phyloP scores from a whole-genome alignment of 2,329 filamentous ascomycete genomes.

The Calonectria henricotiae region DNA sequence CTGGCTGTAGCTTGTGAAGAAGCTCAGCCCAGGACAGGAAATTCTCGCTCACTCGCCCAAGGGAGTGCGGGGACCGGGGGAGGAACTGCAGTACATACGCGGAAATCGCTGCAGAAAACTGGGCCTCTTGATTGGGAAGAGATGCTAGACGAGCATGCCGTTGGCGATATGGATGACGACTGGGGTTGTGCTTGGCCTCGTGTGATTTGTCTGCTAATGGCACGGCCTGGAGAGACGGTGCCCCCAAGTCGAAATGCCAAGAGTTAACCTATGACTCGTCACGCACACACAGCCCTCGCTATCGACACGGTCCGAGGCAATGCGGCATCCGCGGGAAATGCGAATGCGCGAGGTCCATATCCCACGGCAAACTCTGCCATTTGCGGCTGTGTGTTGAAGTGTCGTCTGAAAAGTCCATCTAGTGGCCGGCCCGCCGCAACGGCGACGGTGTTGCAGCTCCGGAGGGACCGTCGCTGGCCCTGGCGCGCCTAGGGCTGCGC shows the following conservation, averaged over 20 bases:
- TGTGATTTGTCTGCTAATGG: conserved; percentile 30
- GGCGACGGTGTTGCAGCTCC: conserved; percentile 27
- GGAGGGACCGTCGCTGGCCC: conserved; percentile 24
- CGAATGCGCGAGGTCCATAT: conserved; percentile 1
- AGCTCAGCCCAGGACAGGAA: conserved; percentile 6
- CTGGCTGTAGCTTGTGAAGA: conserved; percentile 21
- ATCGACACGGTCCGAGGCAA: neutral
- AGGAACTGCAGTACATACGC: conserved; percentile 21
- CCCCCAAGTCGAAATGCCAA: conserved; percentile 17
- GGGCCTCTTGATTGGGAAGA: conserved; percentile 12
- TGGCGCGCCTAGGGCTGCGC: conserved; percentile 24
- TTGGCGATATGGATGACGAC: conserved; percentile 33
- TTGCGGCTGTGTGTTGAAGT: conserved; percentile 5
- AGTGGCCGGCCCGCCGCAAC: conserved; percentile 23
- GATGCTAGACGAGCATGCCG: neutral
- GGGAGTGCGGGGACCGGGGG: conserved; percentile 31
- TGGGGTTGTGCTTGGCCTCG: conserved; percentile 25
- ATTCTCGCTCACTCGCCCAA: conserved; percentile 4
- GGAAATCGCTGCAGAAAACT: conserved; percentile 29
- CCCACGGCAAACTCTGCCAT: conserved; percentile 14
- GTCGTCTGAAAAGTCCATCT: conserved; percentile 23
- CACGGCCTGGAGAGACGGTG: conserved; percentile 14
- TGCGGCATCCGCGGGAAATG: conserved; percentile 11
- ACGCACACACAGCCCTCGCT: conserved; percentile 3
- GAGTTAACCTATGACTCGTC: conserved; percentile 8